Conservation (phyloP, 192 early-diverging fungal species). For the Coemansia sp. region DNA sequence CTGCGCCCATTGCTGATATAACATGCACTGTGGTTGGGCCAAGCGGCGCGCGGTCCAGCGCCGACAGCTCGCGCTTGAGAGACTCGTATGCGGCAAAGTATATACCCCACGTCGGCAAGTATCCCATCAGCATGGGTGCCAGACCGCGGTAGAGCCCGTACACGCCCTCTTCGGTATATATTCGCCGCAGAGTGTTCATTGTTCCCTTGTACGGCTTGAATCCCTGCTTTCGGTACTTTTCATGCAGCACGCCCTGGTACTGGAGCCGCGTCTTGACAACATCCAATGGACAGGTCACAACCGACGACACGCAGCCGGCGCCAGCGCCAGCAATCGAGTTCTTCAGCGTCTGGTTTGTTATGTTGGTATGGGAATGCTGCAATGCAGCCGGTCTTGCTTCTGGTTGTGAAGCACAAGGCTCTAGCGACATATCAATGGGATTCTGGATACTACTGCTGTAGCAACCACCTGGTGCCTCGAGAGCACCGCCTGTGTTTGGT, state of each 20-base stretch:
- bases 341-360: constrained; percentile 51
- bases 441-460: background rate
- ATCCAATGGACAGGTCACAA: constrained; percentile 89
- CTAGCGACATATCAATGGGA: background rate
- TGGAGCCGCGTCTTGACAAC: constrained; percentile 93
- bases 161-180: constrained; percentile 79
- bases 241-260: constrained; percentile 65
- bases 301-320: constrained; percentile 76
- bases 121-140: constrained; percentile 82
- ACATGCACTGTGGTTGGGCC: constrained; percentile 67
- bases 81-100: constrained; percentile 91
- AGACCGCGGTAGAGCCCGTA: constrained; percentile 89
- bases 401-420: background rate
- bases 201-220: constrained; percentile 53
- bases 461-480: background rate
- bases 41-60: background rate
- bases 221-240: constrained; percentile 18
- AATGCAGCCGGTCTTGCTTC: background rate
- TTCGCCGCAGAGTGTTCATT: constrained; percentile 65
- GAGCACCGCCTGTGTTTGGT: background rate
- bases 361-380: background rate
- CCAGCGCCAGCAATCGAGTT: constrained; percentile 81
- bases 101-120: constrained; percentile 88
- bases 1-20: constrained; percentile 83
- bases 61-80: constrained; percentile 59